Percentiles rank a stretch among this genome's conserved stretches.
phyloP scores from a whole-genome alignment of 2,329 filamentous ascomycete species.

The Boeremia exigua region DNA sequence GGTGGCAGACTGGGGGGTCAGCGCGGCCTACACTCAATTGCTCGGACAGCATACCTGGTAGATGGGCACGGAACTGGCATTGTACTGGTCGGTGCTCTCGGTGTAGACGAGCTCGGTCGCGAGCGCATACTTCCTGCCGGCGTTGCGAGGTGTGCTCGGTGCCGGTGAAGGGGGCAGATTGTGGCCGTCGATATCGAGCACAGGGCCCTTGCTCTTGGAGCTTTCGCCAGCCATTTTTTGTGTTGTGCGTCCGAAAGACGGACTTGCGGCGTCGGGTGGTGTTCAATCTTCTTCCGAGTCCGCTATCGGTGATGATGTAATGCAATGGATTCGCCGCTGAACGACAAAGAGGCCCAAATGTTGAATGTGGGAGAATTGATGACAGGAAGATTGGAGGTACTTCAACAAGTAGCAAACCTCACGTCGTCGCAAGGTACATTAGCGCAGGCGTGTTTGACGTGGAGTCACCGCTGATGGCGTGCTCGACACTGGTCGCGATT shows the following conservation, averaged over 20 bases:
- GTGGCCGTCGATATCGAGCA: constrained; percentile 49
- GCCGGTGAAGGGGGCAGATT: constrained; percentile 71
- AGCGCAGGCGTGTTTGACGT: constrained; percentile 22
- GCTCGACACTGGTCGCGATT: constrained; percentile 14
- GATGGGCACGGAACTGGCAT: constrained; percentile 93
- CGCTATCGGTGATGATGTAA: constrained; percentile 14
- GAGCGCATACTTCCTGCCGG: constrained; percentile 84
- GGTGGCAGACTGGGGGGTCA: constrained; percentile 74
- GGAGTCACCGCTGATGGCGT: constrained; percentile 40
- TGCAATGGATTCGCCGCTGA: constrained; percentile 8
- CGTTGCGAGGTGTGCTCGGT: constrained; percentile 82
- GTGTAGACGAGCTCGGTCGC: constrained; percentile 97
- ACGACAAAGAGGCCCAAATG: not conserved
- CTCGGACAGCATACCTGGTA: constrained; percentile 71
- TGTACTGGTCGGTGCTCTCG: constrained; percentile 95
- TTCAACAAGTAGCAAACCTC: constrained; percentile 18
- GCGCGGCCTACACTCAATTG: not conserved
- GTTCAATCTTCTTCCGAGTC: not conserved
- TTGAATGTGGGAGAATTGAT: not conserved
- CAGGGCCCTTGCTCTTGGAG: constrained; percentile 44
- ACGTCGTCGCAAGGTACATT: constrained; percentile 31
- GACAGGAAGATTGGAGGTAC: constrained; percentile 1
- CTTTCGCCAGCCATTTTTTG: constrained; percentile 40
- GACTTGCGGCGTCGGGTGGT: constrained; percentile 24
- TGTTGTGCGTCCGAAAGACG: constrained; percentile 19